Conservation (phyloP, 2,329 filamentous ascomycete species). For the Ceratocystis alfenasii region DNA sequence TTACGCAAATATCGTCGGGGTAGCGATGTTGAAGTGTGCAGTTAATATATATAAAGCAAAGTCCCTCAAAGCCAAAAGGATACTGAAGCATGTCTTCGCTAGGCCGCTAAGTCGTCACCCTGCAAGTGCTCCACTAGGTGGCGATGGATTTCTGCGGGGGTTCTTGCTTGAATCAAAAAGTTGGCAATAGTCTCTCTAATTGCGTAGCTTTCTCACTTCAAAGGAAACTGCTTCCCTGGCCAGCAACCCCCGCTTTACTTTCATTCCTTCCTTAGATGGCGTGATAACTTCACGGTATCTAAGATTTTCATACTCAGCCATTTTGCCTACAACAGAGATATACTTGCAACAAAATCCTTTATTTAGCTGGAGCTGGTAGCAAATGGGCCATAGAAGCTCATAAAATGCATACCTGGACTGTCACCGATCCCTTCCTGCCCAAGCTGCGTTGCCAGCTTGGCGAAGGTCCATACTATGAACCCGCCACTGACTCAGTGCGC, state of each 20-base stretch:
- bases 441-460: slow-evolving; percentile 54
- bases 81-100: not conserved
- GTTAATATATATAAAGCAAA: not conserved
- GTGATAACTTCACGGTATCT: not conserved
- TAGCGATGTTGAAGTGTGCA: not conserved
- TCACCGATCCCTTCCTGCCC: slow-evolving; percentile 43
- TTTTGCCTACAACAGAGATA: not conserved
- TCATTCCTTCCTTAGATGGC: not conserved
- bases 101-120: not conserved
- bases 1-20: too few species aligned
- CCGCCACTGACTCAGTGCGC: slow-evolving; percentile 51
- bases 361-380: too few species aligned
- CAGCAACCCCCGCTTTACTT: not conserved
- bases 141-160: not conserved
- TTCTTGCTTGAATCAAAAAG: not conserved
- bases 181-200: not conserved
- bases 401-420: slow-evolving; percentile 38
- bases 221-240: not conserved
- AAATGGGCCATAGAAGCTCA: too few species aligned
- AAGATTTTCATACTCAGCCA: not conserved
- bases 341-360: not conserved
- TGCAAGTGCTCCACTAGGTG: not conserved
- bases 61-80: too few species aligned
- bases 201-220: not conserved
- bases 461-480: slow-evolving; percentile 65